Conservation (phyloP, 169 alveolate species). For the Blepharisma undulans region DNA sequence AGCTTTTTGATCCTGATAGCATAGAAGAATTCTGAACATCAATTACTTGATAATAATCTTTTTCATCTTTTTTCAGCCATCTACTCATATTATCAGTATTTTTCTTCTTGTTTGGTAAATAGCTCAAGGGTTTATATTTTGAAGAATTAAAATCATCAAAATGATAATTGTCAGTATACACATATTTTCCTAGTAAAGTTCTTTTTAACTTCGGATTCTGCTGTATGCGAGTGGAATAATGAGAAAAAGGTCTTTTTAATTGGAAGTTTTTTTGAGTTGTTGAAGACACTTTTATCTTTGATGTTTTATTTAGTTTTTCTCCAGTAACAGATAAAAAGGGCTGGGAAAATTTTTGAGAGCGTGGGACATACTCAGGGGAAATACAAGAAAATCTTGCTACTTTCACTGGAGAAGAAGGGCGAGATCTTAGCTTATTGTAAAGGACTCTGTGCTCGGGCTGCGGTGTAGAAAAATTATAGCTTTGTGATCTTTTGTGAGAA, state of each 20-base stretch:
- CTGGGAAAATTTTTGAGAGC: neutral
- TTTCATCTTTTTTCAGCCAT: neutral
- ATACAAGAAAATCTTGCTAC: neutral
- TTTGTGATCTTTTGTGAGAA: neutral
- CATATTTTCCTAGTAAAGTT: neutral
- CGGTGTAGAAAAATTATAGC: neutral
- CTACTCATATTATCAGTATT: neutral
- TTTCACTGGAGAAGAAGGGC: neutral
- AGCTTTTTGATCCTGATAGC: neutral
- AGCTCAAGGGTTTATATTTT: neutral
- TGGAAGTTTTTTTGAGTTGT: neutral
- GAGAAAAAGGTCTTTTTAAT: neutral
- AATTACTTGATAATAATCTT: neutral
- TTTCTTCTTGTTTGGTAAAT: neutral
- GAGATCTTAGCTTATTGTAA: neutral
- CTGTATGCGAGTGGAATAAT: neutral
- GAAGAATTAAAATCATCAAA: neutral
- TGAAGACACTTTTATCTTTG: neutral
- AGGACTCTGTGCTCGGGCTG: neutral
- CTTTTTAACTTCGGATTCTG: neutral
- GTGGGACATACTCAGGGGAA: neutral
- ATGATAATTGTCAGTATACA: neutral
- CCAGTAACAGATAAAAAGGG: neutral
- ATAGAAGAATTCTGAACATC: neutral
- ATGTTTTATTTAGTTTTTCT: neutral